These are phyloP conservation scores for Perilla frutescens DNA, from an alignment of 257 asterid genomes.

Conservation along the genomic window DNA sequence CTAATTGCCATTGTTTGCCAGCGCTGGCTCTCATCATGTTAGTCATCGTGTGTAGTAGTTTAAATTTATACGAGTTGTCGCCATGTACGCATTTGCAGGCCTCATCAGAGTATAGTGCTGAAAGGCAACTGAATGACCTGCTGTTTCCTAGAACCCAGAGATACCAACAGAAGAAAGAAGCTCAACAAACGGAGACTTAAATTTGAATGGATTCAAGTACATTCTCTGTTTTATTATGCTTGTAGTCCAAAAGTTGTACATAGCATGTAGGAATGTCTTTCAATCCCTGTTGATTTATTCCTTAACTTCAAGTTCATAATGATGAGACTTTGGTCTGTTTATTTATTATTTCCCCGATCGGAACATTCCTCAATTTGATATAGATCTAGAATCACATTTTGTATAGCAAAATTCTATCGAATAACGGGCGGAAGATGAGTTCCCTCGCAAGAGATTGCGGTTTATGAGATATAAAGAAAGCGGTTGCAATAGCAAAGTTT, in stretches of 20 bases:
- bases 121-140: conserved; percentile 77
- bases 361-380: neutral
- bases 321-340: conserved; percentile 22
- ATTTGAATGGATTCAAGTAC: conserved; percentile 22
- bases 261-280: conserved; percentile 41
- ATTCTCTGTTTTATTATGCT: conserved; percentile 38
- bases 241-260: conserved; percentile 48
- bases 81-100: conserved; percentile 60
- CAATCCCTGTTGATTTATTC: conserved; percentile 40
- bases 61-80: neutral
- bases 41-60: neutral
- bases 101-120: conserved; percentile 91
- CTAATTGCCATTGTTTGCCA: conserved; percentile 3
- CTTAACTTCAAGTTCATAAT: conserved; percentile 32
- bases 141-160: conserved; percentile 78
- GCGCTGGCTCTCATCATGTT: neutral
- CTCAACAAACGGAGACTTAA: conserved; percentile 76
- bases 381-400: neutral
- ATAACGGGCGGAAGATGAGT: neutral
- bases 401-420: neutral
- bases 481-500: neutral
- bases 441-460: neutral
- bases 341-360: neutral
- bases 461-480: neutral
- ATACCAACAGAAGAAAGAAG: conserved; percentile 78